These are phyloP conservation scores for Leucoagaricus sp. DNA, from an alignment of 1,284 basidiomycete genomes.

Conservation along the genomic window DNA sequence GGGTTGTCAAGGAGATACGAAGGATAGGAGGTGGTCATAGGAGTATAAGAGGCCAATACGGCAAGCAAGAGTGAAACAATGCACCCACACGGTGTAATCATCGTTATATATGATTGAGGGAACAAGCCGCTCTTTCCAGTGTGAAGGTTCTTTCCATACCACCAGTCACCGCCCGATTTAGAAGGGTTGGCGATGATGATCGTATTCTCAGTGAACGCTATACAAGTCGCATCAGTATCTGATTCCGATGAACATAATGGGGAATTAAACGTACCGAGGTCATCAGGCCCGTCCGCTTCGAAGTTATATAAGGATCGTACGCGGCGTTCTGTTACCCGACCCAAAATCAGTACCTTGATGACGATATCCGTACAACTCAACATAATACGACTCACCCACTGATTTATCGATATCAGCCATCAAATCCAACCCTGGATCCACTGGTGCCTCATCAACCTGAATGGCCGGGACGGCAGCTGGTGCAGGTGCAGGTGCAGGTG, in stretches of 20 bases:
- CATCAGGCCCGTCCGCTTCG: constrained; percentile 82
- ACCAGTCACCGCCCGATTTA: constrained; percentile 88
- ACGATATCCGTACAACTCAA: background rate
- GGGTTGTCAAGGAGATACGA: background rate
- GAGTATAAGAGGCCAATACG: background rate
- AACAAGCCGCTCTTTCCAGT: constrained; percentile 83
- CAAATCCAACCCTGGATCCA: constrained; percentile 44
- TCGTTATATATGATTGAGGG: constrained; percentile 87
- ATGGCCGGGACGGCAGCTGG: constrained; percentile 49
- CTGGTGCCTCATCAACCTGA: constrained; percentile 49
- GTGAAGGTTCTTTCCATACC: constrained; percentile 80
- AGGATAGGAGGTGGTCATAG: background rate
- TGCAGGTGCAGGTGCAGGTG: background rate
- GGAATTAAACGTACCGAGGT: constrained; percentile 63
- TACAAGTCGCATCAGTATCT: constrained; percentile 9
- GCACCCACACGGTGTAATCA: constrained; percentile 65
- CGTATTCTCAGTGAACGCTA: constrained; percentile 84
- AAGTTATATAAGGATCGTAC: constrained; percentile 85
- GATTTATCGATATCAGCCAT: constrained; percentile 81
- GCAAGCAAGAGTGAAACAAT: constrained; percentile 11
- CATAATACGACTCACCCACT: constrained; percentile 49
- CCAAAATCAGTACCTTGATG: constrained; percentile 74
- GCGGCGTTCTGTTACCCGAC: constrained; percentile 52
- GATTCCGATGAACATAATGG: constrained; percentile 3
- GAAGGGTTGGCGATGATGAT: constrained; percentile 84